phyloP scores from a whole-genome alignment of 257 asterid species.

The Knoxia roxburghii region DNA sequence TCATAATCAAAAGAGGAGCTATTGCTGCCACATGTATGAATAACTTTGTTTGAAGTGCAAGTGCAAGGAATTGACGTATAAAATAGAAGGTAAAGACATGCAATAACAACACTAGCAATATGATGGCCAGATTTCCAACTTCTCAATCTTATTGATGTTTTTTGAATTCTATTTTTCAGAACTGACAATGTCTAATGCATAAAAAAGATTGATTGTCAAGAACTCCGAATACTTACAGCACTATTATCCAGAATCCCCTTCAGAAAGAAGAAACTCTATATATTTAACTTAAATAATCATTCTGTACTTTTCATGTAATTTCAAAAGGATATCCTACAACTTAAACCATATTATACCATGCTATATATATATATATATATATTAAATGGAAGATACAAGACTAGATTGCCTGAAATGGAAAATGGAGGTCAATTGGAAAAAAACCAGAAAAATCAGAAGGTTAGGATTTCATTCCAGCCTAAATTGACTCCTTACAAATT shows the following conservation, averaged over 20 bases:
- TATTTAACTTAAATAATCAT: background rate
- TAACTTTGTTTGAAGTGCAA: background rate
- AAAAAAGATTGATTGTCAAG: background rate
- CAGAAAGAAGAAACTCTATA: background rate
- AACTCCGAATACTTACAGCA: background rate
- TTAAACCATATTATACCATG: background rate
- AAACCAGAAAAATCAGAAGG: background rate
- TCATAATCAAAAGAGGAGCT: background rate
- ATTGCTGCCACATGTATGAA: background rate
- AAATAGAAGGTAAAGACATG: background rate
- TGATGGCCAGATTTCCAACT: background rate
- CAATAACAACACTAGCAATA: background rate
- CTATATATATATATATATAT: too few species aligned
- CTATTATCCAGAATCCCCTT: background rate
- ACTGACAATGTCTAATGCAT: background rate
- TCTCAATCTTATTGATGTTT: background rate
- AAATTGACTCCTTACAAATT: too few species aligned
- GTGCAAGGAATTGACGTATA: background rate
- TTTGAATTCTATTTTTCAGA: background rate
- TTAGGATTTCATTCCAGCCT: background rate
- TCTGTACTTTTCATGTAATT: background rate
- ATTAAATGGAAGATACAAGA: background rate
- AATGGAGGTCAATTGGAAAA: background rate
- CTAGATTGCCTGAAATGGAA: background rate
- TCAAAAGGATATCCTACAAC: background rate